Base-by-base conservation (phyloP, 306 rosid species). In the Begonia loranthoides region DNA sequence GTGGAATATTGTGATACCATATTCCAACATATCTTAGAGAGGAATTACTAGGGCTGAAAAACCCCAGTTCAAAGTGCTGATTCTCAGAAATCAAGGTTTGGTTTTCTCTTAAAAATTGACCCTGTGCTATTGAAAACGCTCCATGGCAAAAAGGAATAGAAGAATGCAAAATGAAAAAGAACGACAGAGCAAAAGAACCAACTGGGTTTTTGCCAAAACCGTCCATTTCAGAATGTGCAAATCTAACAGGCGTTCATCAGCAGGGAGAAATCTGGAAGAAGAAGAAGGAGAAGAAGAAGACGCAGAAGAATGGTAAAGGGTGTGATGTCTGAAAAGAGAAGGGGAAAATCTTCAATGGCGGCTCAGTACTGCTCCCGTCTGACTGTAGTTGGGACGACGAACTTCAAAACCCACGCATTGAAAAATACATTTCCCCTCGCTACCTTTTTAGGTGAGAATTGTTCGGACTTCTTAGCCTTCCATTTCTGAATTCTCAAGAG, bases 21-120 rank as follows among this genome's bases (percentile, higher is more conserved):
- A 84, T 78, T 2, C 96, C 96, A 9, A 88, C 75, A 61, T 79
- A 88, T 14, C 88, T 70, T 1, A 6, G 55, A 4, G 72, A 16
- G 5, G 87, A 59, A 38, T 71, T 66, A 1, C 5, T 56, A 0
- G 54, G 61, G 60, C 66, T 38, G 72, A 88, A 88, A 79, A 88
- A 88, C 5, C 96, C 93, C 61, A 88, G 63, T 4, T 58, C 65
- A 60, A 81, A 88, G 49, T 17, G 56, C 43, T 60, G 22, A 0
- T 28, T 50, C 0, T 41, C 50, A 0, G 94, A 88, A 0, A 67
- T 59, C 33, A 88, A 11, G 1, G 60, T 63, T 5, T 61, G 60
- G 22, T 64, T 67, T 14, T 76, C 78, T 62, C 49, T 66, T 15
- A 88, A 22, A 0, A 54, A 2, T 6, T 38, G 58, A 6, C 64